Base-by-base conservation (phyloP, 225 moss, liverwort and hornwort species). In the Pleurozium schreberi region DNA sequence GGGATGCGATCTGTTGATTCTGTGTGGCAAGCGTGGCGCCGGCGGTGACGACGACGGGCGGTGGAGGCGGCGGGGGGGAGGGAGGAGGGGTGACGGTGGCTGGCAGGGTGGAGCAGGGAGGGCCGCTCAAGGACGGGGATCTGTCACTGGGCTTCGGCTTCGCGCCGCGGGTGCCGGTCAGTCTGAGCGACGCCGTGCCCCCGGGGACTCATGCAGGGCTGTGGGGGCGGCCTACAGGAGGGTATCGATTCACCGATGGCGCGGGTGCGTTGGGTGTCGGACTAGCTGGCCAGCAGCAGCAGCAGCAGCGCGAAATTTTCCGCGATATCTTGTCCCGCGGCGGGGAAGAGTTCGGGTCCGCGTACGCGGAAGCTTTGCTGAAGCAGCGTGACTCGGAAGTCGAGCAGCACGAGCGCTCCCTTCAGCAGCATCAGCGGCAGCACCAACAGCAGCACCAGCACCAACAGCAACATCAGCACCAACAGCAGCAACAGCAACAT, bases 151-250 rank as follows among this genome's bases (percentile, higher is more conserved):
- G 94, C 61, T 95, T 93, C 57, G 94, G 93, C 38, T 95, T 92
- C 82, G 88, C 93, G 84, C 87, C 93, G 75, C 93, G 92, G 43
- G 93, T 85, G 42, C 83, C 94, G 71, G 92, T 93, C 49, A 91
- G 90, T 60, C 90, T 93, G 88, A 91, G 92, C 91, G 93, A 93
- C 89, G 92, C 92, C 52, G 94, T 89, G 93, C 93, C 93, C 94
- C 94, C 94, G 90, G 94, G 92, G 73, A 82, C 79, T 89, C 93
- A 93, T 92, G 88, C 90, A 86, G 92, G 94, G 94, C 94, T 94
- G 93, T 95, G 94, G 94, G 94, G 94, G 93, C 94, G 94, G 93
- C 94, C 94, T 89, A 80, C 90, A 68, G 91, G 90, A 66, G 93
- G 80, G 33, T 93, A 93, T 71, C 89, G 89, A 79, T 93, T 93